These are phyloP conservation scores for Vanrija sp. DNA, from an alignment of 1,284 basidiomycete species.

Conservation along the genomic window DNA sequence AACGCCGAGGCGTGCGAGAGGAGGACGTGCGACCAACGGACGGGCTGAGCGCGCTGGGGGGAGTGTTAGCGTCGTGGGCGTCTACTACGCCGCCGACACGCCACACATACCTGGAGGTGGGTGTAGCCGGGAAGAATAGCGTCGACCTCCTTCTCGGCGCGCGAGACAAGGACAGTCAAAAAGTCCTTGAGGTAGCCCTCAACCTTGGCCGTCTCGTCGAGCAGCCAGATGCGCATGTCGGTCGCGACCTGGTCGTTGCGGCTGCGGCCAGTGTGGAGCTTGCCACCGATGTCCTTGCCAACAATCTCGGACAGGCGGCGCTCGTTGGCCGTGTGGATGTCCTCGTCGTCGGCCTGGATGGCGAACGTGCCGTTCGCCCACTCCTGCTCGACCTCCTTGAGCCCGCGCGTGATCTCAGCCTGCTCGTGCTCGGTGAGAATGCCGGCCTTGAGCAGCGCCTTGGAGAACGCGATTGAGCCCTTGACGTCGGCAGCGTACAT, in stretches of 20 bases:
- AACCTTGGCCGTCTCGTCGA: constrained; percentile 71
- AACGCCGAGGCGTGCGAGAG: constrained; percentile 94
- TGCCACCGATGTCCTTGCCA: constrained; percentile 76
- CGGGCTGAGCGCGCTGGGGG: constrained; percentile 84
- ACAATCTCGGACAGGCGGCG: constrained; percentile 89
- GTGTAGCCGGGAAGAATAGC: constrained; percentile 93
- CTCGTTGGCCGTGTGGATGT: constrained; percentile 99
- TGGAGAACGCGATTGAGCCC: constrained; percentile 94
- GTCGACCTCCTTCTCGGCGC: constrained; percentile 88
- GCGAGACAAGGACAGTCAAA: constrained; percentile 80
- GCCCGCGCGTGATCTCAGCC: constrained; percentile 69
- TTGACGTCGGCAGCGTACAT: constrained; percentile 90
- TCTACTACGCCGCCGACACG: too few relatives aligned
- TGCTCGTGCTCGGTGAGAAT: constrained; percentile 77
- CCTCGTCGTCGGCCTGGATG: constrained; percentile 80
- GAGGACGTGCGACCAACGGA: constrained; percentile 95
- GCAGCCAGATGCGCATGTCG: constrained; percentile 93
- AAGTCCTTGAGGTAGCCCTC: constrained; percentile 71
- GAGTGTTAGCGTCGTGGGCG: too few relatives aligned
- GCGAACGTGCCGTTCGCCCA: constrained; percentile 79
- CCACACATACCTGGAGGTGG: constrained; percentile 75
- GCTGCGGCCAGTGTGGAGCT: constrained; percentile 92
- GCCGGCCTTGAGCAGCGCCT: constrained; percentile 70
- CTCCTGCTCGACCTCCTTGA: constrained; percentile 72
- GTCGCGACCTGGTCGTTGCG: constrained; percentile 98